Evolutionary conservation across 2,329 filamentous ascomycete species (phyloP).

Genomic region (Talaromyces rugulosus): DNA sequence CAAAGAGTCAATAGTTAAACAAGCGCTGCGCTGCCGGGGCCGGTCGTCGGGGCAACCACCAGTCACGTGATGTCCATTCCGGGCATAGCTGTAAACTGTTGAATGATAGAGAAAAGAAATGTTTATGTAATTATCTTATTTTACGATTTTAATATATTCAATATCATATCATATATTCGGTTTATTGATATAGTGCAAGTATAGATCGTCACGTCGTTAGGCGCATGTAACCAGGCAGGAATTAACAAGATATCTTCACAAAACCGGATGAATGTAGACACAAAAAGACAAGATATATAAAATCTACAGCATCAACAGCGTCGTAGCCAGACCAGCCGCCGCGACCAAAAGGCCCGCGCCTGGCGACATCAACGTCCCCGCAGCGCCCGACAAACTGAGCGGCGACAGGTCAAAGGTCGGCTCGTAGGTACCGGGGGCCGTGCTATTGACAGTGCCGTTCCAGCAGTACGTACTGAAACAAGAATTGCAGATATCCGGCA

Average conservation of each 20-base stretch:
- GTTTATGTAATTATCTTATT: no score
- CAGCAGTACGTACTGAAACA: constrained; percentile 90
- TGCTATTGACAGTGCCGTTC: constrained; percentile 65
- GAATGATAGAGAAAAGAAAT: neutral
- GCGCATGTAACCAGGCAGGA: no score
- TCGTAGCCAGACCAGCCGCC: neutral
- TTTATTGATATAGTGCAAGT: no score
- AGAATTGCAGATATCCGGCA: constrained; percentile 66
- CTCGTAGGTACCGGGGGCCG: constrained; percentile 36
- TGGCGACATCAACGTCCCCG: neutral
- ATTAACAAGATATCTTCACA: neutral
- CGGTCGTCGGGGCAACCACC: neutral
- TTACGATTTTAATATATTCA: no score
- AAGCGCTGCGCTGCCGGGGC: neutral
- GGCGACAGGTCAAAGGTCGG: constrained; percentile 25
- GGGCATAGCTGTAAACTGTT: neutral
- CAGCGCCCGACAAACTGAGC: neutral
- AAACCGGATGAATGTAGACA: neutral
- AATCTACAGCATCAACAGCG: neutral
- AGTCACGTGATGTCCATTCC: neutral
- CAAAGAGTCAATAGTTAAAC: neutral
- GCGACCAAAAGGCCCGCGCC: neutral
- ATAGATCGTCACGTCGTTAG: no score
- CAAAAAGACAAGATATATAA: neutral
- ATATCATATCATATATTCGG: no score